Evolutionary conservation across 1,284 basidiomycete genomes (phyloP).

Genomic region (Puccinia coronata): DNA sequence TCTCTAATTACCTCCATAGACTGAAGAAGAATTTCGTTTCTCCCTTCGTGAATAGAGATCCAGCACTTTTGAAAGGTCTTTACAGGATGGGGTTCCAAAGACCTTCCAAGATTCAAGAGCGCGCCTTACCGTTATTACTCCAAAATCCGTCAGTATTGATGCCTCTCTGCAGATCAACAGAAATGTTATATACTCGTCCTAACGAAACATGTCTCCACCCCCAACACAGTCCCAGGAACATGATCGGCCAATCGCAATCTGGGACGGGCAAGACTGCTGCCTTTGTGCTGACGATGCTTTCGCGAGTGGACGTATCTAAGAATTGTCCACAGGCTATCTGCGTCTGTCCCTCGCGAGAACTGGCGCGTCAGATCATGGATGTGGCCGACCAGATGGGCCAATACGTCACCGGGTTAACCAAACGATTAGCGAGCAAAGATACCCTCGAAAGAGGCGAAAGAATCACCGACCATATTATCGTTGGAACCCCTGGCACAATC

Average conservation of each 20-base stretch:
- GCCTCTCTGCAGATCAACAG: background rate
- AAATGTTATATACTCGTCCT: no score
- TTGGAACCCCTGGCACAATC: constrained; percentile 96
- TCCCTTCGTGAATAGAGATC: constrained; percentile 60
- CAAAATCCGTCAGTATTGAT: constrained; percentile 73
- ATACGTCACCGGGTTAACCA: constrained; percentile 80
- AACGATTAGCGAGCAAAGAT: constrained; percentile 92
- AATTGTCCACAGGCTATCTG: constrained; percentile 71
- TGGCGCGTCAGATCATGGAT: constrained; percentile 96
- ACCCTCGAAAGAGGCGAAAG: constrained; percentile 67
- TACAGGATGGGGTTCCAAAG: constrained; percentile 96
- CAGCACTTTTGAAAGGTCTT: constrained; percentile 90
- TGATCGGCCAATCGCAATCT: constrained; percentile 99
- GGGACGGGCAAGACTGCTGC: constrained; percentile 99
- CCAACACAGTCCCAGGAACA: constrained; percentile 84
- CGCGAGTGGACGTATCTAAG: constrained; percentile 80
- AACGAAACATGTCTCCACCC: no score
- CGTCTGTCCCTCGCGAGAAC: constrained; percentile 89
- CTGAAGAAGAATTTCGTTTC: constrained; percentile 21
- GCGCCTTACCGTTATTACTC: constrained; percentile 87
- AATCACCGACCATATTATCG: constrained; percentile 84
- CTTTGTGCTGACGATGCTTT: constrained; percentile 96
- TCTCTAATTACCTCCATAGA: background rate
- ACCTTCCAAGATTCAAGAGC: constrained; percentile 98
- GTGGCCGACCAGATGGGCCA: constrained; percentile 93